Evolutionary conservation across 345 rosid species (phyloP).

Genomic region (Acer campestre): DNA sequence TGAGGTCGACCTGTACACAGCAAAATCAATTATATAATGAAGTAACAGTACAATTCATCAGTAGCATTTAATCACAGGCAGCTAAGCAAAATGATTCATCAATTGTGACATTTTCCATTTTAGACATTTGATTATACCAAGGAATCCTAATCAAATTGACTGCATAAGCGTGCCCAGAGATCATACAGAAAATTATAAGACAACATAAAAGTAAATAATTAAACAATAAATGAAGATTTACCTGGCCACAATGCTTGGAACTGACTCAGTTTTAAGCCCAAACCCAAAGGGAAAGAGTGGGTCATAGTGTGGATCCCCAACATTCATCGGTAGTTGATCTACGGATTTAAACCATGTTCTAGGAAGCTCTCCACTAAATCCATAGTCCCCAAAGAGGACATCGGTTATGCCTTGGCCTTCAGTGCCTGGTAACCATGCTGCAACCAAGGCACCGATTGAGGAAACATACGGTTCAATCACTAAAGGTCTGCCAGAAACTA

Average conservation of each 20-base stretch:
- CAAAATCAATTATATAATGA: not conserved
- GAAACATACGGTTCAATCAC: constrained; percentile 75
- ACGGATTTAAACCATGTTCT: constrained; percentile 85
- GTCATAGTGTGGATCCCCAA: constrained; percentile 74
- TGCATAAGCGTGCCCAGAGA: not conserved
- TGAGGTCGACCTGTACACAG: constrained; percentile 53
- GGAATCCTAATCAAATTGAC: too few species aligned
- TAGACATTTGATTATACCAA: too few species aligned
- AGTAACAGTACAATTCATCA: not conserved
- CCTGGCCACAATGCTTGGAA: constrained; percentile 61
- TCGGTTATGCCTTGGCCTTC: constrained; percentile 95
- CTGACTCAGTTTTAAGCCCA: constrained; percentile 79
- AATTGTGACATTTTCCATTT: too few species aligned
- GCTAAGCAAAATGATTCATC: not conserved
- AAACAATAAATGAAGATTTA: constrained; percentile 22
- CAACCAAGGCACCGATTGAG: constrained; percentile 71
- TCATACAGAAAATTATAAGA: not conserved
- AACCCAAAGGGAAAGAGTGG: constrained; percentile 81
- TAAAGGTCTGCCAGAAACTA: constrained; percentile 87
- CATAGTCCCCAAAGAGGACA: constrained; percentile 80
- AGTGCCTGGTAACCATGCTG: constrained; percentile 94
- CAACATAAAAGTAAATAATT: not conserved
- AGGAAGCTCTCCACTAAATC: constrained; percentile 86
- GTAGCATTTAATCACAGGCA: not conserved
- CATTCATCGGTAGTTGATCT: constrained; percentile 92